Conservation (phyloP, 1,139 yeast species). For the Blastobotrys ciferrii region DNA sequence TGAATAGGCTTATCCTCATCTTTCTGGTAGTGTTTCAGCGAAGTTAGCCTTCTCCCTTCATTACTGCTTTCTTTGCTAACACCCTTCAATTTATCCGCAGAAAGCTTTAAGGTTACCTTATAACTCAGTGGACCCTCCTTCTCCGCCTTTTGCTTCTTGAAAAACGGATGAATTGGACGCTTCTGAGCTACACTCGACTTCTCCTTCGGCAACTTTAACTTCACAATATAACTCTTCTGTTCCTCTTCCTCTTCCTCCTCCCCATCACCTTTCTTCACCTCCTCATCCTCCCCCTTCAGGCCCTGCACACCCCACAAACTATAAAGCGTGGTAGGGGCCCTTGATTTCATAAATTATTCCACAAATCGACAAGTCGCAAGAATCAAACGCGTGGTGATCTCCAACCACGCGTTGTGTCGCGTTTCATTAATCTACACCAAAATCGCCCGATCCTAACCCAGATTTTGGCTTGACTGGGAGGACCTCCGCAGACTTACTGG, state of each 20-base stretch:
- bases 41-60: neutral
- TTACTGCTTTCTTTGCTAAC: no score
- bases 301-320: constrained; percentile 10
- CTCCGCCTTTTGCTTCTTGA: constrained; percentile 6
- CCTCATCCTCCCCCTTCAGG: neutral
- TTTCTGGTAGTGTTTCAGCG: neutral
- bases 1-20: constrained; percentile 20
- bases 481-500: no score
- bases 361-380: neutral
- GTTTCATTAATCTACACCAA: neutral
- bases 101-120: neutral
- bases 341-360: constrained; percentile 4
- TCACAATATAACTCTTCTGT: neutral
- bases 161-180: constrained; percentile 14
- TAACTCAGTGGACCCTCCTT: neutral
- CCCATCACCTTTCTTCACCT: constrained; percentile 7
- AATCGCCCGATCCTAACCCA: no score
- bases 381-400: neutral
- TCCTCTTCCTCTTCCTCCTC: constrained; percentile 11
- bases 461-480: no score
- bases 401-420: neutral
- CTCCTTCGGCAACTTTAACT: constrained; percentile 4
- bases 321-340: constrained; percentile 9
- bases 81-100: neutral
- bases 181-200: constrained; percentile 1